These are phyloP conservation scores for Brassica cretica DNA, from an alignment of 345 rosid species.

Conservation along the genomic window DNA sequence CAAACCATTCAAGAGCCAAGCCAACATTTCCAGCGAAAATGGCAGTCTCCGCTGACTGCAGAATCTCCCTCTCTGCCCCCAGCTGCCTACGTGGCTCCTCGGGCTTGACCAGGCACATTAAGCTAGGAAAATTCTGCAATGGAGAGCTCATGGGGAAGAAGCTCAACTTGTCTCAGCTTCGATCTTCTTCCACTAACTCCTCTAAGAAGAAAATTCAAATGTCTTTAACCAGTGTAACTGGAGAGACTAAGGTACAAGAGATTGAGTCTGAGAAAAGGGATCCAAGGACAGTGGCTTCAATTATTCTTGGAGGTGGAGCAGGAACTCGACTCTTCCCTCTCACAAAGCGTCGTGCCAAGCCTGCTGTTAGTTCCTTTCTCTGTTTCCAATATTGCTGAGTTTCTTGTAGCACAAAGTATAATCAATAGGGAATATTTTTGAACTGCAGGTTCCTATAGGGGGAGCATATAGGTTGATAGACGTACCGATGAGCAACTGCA, in stretches of 20 bases:
- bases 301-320: constrained; percentile 95
- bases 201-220: constrained; percentile 45
- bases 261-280: constrained; percentile 64
- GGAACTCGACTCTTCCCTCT: constrained; percentile 98
- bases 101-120: constrained; percentile 42
- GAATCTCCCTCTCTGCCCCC: constrained; percentile 57
- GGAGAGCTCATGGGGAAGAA: constrained; percentile 82
- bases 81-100: constrained; percentile 43
- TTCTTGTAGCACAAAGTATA: constrained; percentile 2
- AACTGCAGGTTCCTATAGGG: constrained; percentile 75
- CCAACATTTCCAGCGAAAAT: constrained; percentile 31
- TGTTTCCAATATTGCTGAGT: constrained; percentile 5
- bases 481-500: constrained; percentile 98
- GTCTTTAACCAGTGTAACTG: constrained; percentile 53
- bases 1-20: constrained; percentile 23
- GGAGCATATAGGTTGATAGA: constrained; percentile 95
- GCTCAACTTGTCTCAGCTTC: constrained; percentile 40
- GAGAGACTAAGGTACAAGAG: constrained; percentile 67
- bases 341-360: constrained; percentile 94
- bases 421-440: neutral
- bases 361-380: constrained; percentile 58
- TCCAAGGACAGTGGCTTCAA: constrained; percentile 72
- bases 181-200: constrained; percentile 25
- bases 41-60: constrained; percentile 64
- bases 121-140: constrained; percentile 49